Percentiles rank a stretch among this genome's conserved stretches.
Conservation (phyloP, 176 grass and related monocot genomes). For the Pontederia paniculata region DNA sequence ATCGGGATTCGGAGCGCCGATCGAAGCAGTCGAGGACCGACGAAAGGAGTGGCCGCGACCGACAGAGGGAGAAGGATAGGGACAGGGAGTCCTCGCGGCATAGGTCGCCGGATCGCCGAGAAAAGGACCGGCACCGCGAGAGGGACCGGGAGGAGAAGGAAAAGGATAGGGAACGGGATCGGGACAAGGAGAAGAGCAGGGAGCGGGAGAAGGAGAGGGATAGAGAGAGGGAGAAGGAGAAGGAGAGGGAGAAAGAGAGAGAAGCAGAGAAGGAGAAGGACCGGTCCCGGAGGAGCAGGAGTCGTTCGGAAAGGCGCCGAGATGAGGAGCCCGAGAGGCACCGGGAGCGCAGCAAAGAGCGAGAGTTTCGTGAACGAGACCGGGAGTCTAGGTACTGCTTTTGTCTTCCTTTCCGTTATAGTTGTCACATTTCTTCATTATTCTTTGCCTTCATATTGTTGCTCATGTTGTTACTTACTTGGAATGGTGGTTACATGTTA, state of each 20-base stretch:
- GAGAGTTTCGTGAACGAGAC: conserved; percentile 40
- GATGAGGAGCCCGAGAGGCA: conserved; percentile 48
- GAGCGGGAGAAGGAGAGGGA: conserved; percentile 33
- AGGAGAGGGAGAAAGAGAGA: conserved; percentile 27
- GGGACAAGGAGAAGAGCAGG: conserved; percentile 36
- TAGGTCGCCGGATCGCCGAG: conserved; percentile 8
- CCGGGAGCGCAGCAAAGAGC: conserved; percentile 37
- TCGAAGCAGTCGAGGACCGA: conserved; percentile 59
- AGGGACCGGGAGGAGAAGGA: conserved; percentile 36
- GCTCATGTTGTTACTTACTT: too few relatives aligned
- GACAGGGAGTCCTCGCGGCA: conserved; percentile 28
- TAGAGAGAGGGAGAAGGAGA: conserved; percentile 23
- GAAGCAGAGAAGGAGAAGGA: conserved; percentile 31
- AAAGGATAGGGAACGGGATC: conserved; percentile 38
- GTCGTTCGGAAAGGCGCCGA: conserved; percentile 44
- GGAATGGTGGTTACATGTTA: too few relatives aligned
- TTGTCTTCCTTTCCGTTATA: conserved; percentile 8
- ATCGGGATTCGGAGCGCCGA: conserved; percentile 34
- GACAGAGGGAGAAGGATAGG: conserved; percentile 18
- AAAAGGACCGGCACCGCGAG: conserved; percentile 25
- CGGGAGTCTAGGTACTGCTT: conserved; percentile 57
- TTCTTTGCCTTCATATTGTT: conserved; percentile 1
- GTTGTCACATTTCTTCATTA: conserved; percentile 1
- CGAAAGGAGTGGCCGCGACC: conserved; percentile 36
- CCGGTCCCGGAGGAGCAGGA: conserved; percentile 49